These are phyloP conservation scores for Hanseniaspora sp. DNA, from an alignment of 1,139 yeast genomes.

Conservation along the genomic window DNA sequence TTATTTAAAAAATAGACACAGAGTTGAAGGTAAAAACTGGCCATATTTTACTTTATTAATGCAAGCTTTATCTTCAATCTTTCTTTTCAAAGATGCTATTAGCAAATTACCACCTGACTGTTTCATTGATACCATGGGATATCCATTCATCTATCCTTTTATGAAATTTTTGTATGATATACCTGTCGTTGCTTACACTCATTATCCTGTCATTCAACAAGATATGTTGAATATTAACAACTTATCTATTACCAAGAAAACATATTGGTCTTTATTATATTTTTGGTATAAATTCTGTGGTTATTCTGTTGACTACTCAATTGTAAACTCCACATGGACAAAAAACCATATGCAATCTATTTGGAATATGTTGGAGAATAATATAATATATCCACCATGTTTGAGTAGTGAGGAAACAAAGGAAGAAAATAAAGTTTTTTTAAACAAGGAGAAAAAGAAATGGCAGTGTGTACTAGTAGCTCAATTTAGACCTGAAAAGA, in stretches of 20 bases:
- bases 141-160: constrained; percentile 72
- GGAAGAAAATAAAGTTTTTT: constrained; percentile 16
- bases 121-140: constrained; percentile 92
- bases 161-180: constrained; percentile 45
- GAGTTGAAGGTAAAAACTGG: constrained; percentile 68
- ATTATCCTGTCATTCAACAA: constrained; percentile 79
- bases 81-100: constrained; percentile 63
- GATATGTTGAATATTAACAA: constrained; percentile 55
- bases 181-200: constrained; percentile 80
- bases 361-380: constrained; percentile 40
- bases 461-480: constrained; percentile 67
- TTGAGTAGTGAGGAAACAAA: constrained; percentile 41
- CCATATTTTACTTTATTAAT: constrained; percentile 70
- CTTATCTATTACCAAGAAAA: constrained; percentile 36
- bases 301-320: constrained; percentile 49
- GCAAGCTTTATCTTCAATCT: constrained; percentile 70
- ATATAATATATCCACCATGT: constrained; percentile 76
- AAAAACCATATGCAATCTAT: constrained; percentile 52
- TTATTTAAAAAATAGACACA: constrained; percentile 48
- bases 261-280: constrained; percentile 63
- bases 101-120: constrained; percentile 66
- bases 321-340: constrained; percentile 91
- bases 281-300: constrained; percentile 59
- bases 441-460: constrained; percentile 31
- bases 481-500: constrained; percentile 91